Evolutionary conservation across 2,329 filamentous ascomycete genomes (phyloP).

Genomic region (Endoconidiophora laricicola): DNA sequence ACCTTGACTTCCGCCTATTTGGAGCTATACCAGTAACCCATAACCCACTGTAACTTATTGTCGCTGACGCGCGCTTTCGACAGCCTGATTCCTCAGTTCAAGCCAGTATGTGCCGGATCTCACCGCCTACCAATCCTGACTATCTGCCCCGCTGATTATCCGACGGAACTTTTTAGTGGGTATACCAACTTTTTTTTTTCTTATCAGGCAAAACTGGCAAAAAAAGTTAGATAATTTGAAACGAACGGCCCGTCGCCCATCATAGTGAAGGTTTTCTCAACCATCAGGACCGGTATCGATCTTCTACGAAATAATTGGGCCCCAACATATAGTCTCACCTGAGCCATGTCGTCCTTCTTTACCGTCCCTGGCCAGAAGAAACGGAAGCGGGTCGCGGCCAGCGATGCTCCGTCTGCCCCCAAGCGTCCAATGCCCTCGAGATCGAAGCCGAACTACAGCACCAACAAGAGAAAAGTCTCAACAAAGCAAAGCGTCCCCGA

Average conservation of each 20-base stretch:
- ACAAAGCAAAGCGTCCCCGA: slow-evolving; percentile 17
- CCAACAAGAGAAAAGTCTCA: background rate
- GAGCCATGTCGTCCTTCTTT: slow-evolving; percentile 83
- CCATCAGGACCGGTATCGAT: background rate
- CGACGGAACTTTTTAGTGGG: slow-evolving; percentile 13
- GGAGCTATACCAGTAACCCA: slow-evolving; percentile 6
- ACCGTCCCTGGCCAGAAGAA: slow-evolving; percentile 80
- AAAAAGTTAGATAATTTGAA: slow-evolving; percentile 11
- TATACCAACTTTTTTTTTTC: slow-evolving; percentile 12
- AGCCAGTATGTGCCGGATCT: slow-evolving; percentile 17
- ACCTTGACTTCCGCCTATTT: slow-evolving; percentile 10
- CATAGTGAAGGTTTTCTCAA: background rate
- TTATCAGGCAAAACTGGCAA: slow-evolving; percentile 6
- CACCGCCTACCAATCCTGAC: slow-evolving; percentile 18
- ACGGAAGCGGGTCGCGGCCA: slow-evolving; percentile 53
- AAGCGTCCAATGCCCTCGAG: slow-evolving; percentile 10
- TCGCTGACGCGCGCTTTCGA: slow-evolving; percentile 12
- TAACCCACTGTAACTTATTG: slow-evolving; percentile 8
- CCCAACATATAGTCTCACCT: background rate
- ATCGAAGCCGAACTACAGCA: slow-evolving; percentile 2
- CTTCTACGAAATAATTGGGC: background rate
- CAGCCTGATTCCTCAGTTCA: slow-evolving; percentile 9
- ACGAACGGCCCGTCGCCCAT: background rate
- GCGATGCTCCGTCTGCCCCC: slow-evolving; percentile 22
- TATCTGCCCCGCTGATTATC: slow-evolving; percentile 13